A percentile compares a stretch with the other conserved stretches of the same genome.
Evolutionary conservation across 75 land plant species (phyloP).

Genomic region (Adiantum capillusveneris): DNA sequence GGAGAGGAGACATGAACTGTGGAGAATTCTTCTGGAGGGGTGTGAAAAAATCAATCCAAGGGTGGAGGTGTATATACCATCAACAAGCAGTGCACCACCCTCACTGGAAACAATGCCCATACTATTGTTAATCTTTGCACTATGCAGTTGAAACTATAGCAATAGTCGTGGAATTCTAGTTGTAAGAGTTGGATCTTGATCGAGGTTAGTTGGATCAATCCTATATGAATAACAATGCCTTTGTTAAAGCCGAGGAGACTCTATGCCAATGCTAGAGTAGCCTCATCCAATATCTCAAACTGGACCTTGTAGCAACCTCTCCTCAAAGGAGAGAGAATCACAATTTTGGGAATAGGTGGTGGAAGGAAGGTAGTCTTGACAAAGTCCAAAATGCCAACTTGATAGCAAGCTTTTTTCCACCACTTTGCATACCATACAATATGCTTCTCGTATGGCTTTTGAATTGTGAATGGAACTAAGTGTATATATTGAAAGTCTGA

Average conservation of each 20-base stretch:
- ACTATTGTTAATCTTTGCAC: background rate
- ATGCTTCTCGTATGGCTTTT: too few species aligned
- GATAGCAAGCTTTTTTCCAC: too few species aligned
- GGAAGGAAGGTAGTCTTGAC: background rate
- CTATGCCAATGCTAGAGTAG: too few species aligned
- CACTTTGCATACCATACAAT: too few species aligned
- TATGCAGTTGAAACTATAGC: too few species aligned
- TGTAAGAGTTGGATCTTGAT: too few species aligned
- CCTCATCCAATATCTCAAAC: background rate
- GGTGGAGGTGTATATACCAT: background rate
- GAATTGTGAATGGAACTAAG: too few species aligned
- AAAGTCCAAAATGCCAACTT: too few species aligned
- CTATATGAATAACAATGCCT: background rate
- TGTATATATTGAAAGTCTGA: too few species aligned
- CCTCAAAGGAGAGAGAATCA: background rate
- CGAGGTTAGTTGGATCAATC: background rate
- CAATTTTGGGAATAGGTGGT: background rate
- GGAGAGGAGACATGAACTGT: background rate
- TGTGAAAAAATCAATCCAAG: too few species aligned
- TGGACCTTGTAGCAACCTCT: background rate
- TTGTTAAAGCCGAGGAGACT: background rate
- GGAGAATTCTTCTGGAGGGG: too few species aligned
- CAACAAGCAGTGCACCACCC: background rate
- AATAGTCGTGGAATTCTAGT: too few species aligned
- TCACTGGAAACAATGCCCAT: background rate